phyloP scores from a whole-genome alignment of 345 rosid genomes.

The Corchorus capsularis region DNA sequence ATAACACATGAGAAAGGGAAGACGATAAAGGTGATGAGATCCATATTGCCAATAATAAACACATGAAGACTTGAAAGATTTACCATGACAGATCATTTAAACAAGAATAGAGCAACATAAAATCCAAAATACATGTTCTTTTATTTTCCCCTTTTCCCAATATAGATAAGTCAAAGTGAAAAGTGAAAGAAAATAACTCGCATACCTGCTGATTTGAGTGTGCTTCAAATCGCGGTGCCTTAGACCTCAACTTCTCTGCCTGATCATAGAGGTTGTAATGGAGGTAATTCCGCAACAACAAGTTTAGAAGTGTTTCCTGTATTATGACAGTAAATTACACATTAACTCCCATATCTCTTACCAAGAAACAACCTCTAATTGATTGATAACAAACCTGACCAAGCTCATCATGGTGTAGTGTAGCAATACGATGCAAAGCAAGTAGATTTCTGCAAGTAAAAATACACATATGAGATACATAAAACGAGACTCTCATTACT shows the following conservation, averaged over 20 bases:
- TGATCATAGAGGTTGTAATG: conserved; percentile 87
- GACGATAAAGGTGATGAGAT: background rate
- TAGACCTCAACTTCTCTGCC: conserved; percentile 87
- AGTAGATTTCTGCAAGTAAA: conserved; percentile 60
- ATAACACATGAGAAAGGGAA: background rate
- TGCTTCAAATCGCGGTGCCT: conserved; percentile 90
- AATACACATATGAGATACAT: background rate
- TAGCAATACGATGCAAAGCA: conserved; percentile 79
- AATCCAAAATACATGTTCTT: background rate
- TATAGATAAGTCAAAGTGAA: background rate
- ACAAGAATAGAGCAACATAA: background rate
- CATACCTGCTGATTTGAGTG: conserved; percentile 90
- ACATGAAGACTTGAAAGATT: background rate
- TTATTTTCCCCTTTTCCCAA: background rate
- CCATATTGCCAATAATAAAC: background rate
- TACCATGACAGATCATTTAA: background rate
- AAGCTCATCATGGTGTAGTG: conserved; percentile 84
- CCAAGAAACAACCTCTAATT: background rate
- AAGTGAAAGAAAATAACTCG: background rate
- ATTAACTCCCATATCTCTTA: conserved; percentile 25
- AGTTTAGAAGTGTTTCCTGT: conserved; percentile 90
- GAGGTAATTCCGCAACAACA: conserved; percentile 79
- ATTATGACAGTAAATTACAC: conserved; percentile 23
- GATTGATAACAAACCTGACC: conserved; percentile 60
- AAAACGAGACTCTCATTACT: background rate